Base-by-base conservation (phyloP, 2,329 filamentous ascomycete species). In the Phyllosticta citriasiana region DNA sequence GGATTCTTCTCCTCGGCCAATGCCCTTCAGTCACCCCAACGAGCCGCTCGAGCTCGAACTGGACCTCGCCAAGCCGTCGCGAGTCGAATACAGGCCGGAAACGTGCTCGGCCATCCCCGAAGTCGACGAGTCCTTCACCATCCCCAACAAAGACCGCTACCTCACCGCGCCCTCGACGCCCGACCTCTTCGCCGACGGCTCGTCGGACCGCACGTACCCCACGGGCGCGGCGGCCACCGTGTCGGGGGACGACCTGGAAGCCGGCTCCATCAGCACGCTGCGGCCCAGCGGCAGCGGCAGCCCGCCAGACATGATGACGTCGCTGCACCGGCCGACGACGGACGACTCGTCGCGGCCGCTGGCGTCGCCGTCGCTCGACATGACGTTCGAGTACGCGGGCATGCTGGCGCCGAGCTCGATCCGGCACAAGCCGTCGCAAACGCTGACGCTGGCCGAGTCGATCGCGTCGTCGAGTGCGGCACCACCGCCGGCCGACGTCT, bases 381-480 rank as follows among this genome's bases (percentile, higher is more conserved):
- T n/a, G 12, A 47, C 40, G 12, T 47, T 47, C 4, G 40, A 47
- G 14, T 47, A 47, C 40, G 40, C 40, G 12, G 40, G 40, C 12
- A 47, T 47, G 40, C 14, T 47, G 6, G 14, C 40, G 12, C 40
- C 40, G 14, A n/a, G 14, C 14, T n/a, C 40, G 14, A 47, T 61
- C 24, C 54, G 53, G 16, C 52, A 56, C 27, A 61, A 61, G 10
- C 54, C 53, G 12, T 57, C 54, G 4, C 59, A 61, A 22, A 57
- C 54, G 4, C 27, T 56, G 14, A 56, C 59, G n/a, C 55, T 61
- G 35, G 54, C 54, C 59, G 52, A 53, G 10, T 51, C 26, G 14
- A 51, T 51, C 25, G n/a, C 53, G 4, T 50, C 35, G 25, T 47
- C 59, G 16, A 57, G 33, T 3, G 51, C 19, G 2, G 14, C 19